These are phyloP conservation scores for Papiliotrema fonsecae DNA, from an alignment of 1,284 basidiomycete genomes.

Conservation along the genomic window DNA sequence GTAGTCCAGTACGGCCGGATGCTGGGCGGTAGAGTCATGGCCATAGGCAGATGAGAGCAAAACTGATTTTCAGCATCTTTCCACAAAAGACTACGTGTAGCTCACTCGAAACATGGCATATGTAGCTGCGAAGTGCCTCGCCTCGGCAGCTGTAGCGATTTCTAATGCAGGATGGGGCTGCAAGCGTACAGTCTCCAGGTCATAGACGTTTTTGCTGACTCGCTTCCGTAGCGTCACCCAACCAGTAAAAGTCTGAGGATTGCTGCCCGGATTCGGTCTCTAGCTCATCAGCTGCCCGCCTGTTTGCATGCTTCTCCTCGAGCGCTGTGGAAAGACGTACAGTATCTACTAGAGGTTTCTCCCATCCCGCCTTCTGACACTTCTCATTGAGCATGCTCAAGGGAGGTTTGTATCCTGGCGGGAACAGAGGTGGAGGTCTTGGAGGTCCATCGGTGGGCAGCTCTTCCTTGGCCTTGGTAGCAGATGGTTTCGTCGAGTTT, in stretches of 20 bases:
- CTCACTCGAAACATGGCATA: constrained; percentile 80
- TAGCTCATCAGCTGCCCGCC: constrained; percentile 10
- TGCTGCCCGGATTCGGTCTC: constrained; percentile 52
- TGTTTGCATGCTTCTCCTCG: too few relatives aligned
- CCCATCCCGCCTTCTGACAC: constrained; percentile 82
- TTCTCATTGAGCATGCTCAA: constrained; percentile 71
- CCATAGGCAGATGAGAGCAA: constrained; percentile 70
- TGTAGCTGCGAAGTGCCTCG: constrained; percentile 80
- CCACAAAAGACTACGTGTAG: constrained; percentile 19
- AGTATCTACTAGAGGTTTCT: constrained; percentile 67
- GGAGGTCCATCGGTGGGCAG: constrained; percentile 20
- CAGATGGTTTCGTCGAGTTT: constrained; percentile 61
- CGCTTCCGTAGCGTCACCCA: constrained; percentile 59
- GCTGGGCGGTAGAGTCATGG: constrained; percentile 70
- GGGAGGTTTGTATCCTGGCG: constrained; percentile 74
- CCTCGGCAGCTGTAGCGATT: constrained; percentile 62
- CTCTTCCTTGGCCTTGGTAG: constrained; percentile 53
- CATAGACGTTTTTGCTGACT: constrained; percentile 63
- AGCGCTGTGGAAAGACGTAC: constrained; percentile 49
- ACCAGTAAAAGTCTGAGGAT: constrained; percentile 57
- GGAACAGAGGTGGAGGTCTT: constrained; percentile 59
- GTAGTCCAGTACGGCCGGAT: constrained; percentile 80
- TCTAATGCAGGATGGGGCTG: constrained; percentile 65
- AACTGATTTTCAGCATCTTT: constrained; percentile 52
- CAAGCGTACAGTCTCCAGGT: constrained; percentile 65